Conservation (phyloP, 345 rosid species). For the Combretum micranthum region DNA sequence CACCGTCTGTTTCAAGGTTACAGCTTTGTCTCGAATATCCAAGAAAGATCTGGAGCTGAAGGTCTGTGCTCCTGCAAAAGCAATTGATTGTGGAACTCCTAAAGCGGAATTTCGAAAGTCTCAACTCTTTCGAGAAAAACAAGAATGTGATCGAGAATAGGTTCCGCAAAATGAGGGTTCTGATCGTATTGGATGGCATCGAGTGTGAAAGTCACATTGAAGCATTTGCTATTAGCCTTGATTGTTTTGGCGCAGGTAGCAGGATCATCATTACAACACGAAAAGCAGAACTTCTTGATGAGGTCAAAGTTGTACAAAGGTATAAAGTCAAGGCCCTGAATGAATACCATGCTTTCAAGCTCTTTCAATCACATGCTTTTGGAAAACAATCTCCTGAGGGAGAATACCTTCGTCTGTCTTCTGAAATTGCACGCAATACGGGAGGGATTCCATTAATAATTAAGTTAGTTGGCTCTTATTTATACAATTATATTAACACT, state of each 20-base stretch:
- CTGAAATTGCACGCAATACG: background rate
- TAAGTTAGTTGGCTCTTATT: background rate
- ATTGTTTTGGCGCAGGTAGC: background rate
- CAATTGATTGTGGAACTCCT: background rate
- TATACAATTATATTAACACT: background rate
- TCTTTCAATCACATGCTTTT: background rate
- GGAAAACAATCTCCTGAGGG: background rate
- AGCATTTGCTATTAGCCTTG: background rate
- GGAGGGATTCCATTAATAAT: slow-evolving; percentile 3
- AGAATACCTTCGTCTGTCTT: background rate
- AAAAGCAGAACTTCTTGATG: accelerated
- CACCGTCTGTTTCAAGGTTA: slow-evolving; percentile 6
- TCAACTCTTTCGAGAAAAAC: background rate
- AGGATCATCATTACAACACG: background rate
- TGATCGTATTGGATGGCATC: slow-evolving; percentile 1
- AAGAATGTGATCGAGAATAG: background rate
- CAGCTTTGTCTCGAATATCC: slow-evolving; percentile 7
- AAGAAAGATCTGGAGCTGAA: slow-evolving; percentile 1
- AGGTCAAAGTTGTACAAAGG: too few species aligned
- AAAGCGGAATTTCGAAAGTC: background rate
- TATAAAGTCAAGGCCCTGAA: background rate
- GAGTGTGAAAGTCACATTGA: background rate
- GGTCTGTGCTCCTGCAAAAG: background rate
- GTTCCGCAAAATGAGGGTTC: slow-evolving; percentile 2
- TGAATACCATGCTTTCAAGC: background rate